Conservation (phyloP, 768 basidiomycete species). For the Porpolomopsis calyptriformis region DNA sequence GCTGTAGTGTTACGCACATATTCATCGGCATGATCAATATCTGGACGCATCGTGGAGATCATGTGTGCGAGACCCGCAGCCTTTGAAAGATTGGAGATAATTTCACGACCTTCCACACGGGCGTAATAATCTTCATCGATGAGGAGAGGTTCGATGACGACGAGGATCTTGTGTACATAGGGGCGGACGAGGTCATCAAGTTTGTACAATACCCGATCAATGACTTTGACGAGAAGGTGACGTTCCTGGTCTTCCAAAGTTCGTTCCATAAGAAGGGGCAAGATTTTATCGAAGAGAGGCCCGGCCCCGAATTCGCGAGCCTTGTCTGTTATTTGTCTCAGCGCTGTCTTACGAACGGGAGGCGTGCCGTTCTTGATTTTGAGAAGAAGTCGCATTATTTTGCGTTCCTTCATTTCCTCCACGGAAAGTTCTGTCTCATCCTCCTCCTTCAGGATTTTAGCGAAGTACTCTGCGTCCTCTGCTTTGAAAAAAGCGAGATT, state of each 20-base stretch:
- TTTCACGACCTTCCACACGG: constrained; percentile 97
- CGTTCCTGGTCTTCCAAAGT: constrained; percentile 98
- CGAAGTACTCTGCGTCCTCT: constrained; percentile 96
- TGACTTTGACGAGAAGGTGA: constrained; percentile 96
- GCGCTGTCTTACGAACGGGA: constrained; percentile 93
- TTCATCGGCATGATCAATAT: constrained; percentile 99
- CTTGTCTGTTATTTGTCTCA: constrained; percentile 97
- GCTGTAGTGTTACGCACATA: constrained; percentile 99
- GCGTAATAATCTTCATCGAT: constrained; percentile 98
- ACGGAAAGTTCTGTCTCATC: constrained; percentile 88
- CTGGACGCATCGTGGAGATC: constrained; percentile 99
- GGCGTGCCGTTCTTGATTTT: constrained; percentile 99
- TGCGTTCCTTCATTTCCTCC: constrained; percentile 98
- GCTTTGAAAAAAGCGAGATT: constrained; percentile 96
- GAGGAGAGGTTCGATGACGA: constrained; percentile 96
- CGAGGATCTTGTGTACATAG: constrained; percentile 98
- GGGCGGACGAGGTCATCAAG: constrained; percentile 97
- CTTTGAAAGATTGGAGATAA: constrained; percentile 97
- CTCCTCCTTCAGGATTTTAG: constrained; percentile 91
- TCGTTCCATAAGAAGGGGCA: constrained; percentile 95
- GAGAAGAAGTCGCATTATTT: constrained; percentile 94
- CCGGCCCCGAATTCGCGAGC: constrained; percentile 98
- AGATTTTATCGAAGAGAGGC: constrained; percentile 96
- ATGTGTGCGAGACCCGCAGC: constrained; percentile 98
- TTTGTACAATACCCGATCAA: constrained; percentile 97